These are phyloP conservation scores for Ogataea hybrid DNA, from an alignment of 1,139 yeast genomes.

Conservation along the genomic window DNA sequence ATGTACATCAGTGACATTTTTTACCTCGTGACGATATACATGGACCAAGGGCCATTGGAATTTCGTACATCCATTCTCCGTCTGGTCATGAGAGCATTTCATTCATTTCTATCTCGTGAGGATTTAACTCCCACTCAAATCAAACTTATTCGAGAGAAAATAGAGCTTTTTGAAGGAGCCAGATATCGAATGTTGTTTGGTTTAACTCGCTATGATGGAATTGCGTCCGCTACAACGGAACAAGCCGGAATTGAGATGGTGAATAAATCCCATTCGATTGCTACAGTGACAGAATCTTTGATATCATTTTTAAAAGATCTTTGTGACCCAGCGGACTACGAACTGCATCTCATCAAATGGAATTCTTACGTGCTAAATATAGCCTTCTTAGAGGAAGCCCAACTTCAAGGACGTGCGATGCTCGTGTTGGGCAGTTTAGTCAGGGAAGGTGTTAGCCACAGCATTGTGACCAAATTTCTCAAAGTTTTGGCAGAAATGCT, in stretches of 20 bases:
- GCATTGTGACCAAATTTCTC: constrained; percentile 43
- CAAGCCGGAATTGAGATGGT: constrained; percentile 34
- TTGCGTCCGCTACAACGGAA: constrained; percentile 16
- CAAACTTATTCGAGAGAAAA: constrained; percentile 47
- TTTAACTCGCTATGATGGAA: constrained; percentile 60
- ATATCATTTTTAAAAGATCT: constrained; percentile 56
- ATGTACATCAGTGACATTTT: constrained; percentile 72
- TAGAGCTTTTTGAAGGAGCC: constrained; percentile 64
- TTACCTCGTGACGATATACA: constrained; percentile 64
- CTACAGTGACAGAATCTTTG: constrained; percentile 62
- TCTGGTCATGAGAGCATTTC: constrained; percentile 66
- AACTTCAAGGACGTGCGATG: constrained; percentile 70
- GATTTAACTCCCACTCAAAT: constrained; percentile 45
- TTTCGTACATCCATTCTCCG: constrained; percentile 67
- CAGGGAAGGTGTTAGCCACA: constrained; percentile 60
- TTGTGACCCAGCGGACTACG: constrained; percentile 42
- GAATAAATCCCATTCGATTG: constrained; percentile 53
- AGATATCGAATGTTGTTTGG: constrained; percentile 78
- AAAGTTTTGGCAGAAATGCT: constrained; percentile 25
- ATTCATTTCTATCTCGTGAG: constrained; percentile 65
- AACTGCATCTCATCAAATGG: constrained; percentile 71
- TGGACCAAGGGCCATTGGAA: constrained; percentile 71
- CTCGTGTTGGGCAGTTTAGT: constrained; percentile 71
- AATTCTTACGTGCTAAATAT: constrained; percentile 63
- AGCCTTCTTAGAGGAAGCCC: constrained; percentile 58